Evolutionary conservation across 1,284 basidiomycete genomes (phyloP).

Genomic region (Papiliotrema laurentii): DNA sequence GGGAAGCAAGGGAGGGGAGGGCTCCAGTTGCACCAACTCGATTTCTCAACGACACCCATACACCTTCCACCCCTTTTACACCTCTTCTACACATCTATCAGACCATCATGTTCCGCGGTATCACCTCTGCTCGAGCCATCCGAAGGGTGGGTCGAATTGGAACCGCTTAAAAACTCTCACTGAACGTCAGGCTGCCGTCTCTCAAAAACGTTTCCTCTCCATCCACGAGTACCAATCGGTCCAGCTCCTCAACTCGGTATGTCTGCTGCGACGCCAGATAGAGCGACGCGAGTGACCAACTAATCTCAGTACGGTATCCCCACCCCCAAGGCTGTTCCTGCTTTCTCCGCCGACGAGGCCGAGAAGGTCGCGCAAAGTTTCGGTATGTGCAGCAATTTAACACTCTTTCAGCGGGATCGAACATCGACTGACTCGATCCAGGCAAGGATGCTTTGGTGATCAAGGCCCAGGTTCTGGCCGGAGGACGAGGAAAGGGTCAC

Average conservation of each 20-base stretch:
- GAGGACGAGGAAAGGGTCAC: conserved; percentile 96
- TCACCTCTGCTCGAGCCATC: too few species aligned
- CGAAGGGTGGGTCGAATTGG: too few species aligned
- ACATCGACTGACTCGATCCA: conserved; percentile 9
- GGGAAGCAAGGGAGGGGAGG: too few species aligned
- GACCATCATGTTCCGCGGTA: too few species aligned
- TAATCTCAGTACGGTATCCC: conserved; percentile 93
- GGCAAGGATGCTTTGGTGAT: conserved; percentile 76
- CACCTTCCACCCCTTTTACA: too few species aligned
- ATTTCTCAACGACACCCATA: too few species aligned
- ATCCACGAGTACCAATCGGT: conserved; percentile 99
- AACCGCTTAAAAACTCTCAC: too few species aligned
- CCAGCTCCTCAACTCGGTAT: conserved; percentile 84
- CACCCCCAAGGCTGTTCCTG: conserved; percentile 87
- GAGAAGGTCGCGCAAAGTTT: conserved; percentile 84
- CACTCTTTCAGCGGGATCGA: not conserved
- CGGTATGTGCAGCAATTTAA: conserved; percentile 52
- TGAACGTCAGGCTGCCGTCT: too few species aligned
- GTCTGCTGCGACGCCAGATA: conserved; percentile 22
- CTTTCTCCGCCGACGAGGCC: conserved; percentile 85
- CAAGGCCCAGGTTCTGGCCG: conserved; percentile 96
- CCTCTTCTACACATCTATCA: too few species aligned
- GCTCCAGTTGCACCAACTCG: too few species aligned
- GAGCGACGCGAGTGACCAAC: too few species aligned
- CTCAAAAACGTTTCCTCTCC: conserved; percentile 69